Conservation (phyloP, 192 early-diverging fungal genomes). For the Coemansia sp. region DNA sequence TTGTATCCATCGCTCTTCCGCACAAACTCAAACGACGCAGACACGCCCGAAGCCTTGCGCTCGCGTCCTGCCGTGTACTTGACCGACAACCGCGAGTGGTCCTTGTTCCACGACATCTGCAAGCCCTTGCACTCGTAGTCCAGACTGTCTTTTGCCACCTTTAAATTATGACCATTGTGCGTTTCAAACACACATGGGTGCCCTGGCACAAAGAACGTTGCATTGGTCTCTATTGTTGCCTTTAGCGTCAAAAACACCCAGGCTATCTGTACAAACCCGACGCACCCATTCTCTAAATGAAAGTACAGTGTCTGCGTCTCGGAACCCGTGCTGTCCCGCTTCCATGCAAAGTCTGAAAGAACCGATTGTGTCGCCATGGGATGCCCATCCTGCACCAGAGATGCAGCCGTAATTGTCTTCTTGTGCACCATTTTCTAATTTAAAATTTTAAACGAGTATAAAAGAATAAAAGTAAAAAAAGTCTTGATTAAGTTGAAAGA, state of each 20-base stretch:
- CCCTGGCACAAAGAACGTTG: constrained; percentile 68
- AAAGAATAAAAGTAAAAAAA: background rate
- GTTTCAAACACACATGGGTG: constrained; percentile 62
- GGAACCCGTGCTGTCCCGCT: constrained; percentile 70
- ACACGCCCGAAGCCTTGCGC: constrained; percentile 60
- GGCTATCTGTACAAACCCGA: constrained; percentile 86
- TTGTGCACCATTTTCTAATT: constrained; percentile 40
- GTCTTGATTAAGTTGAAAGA: background rate
- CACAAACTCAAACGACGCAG: constrained; percentile 67
- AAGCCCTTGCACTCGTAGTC: constrained; percentile 77
- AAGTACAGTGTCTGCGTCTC: constrained; percentile 90
- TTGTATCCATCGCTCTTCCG: constrained; percentile 70
- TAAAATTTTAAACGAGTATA: constrained; percentile 1
- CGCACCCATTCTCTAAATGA: constrained; percentile 65
- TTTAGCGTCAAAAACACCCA: constrained; percentile 79
- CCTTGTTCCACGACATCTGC: constrained; percentile 60
- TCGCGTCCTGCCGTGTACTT: constrained; percentile 51
- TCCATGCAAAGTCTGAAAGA: constrained; percentile 68
- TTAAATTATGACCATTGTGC: constrained; percentile 71
- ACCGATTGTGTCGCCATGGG: constrained; percentile 52
- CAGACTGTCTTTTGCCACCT: constrained; percentile 64
- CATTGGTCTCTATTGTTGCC: constrained; percentile 70
- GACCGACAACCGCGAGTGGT: constrained; percentile 34
- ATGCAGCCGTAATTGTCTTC: constrained; percentile 50
- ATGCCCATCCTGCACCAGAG: constrained; percentile 48